phyloP scores from a whole-genome alignment of 306 rosid genomes.

The Carpinus viminea region DNA sequence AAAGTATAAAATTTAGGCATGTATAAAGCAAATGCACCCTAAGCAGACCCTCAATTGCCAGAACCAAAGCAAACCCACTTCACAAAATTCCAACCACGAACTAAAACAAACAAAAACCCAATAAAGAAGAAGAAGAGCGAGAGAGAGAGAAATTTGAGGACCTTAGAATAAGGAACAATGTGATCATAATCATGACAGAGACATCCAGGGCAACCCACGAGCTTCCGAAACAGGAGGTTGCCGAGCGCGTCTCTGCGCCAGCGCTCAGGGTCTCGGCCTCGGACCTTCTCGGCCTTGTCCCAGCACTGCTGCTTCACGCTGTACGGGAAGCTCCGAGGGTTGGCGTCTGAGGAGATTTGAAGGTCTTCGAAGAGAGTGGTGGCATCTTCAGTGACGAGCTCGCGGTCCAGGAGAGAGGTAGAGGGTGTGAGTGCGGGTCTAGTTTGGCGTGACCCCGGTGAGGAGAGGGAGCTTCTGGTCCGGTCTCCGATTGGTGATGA shows the following conservation, averaged over 20 bases:
- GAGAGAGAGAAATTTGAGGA: not conserved
- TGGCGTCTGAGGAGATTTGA: conserved; percentile 28
- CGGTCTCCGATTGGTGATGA: conserved; percentile 63
- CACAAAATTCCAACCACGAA: conserved; percentile 3
- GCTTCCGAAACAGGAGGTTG: conserved; percentile 78
- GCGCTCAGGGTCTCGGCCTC: conserved; percentile 87
- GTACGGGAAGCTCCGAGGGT: conserved; percentile 75
- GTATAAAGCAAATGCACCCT: not conserved
- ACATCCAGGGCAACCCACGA: conserved; percentile 89
- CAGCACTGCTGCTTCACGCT: conserved; percentile 82
- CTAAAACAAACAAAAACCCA: not conserved
- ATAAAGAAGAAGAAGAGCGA: not conserved
- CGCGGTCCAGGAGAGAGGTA: conserved; percentile 38
- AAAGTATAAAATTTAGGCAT: not conserved
- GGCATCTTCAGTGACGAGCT: conserved; percentile 25
- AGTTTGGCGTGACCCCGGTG: conserved; percentile 22
- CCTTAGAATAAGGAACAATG: conserved; percentile 89
- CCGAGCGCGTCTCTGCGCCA: conserved; percentile 92
- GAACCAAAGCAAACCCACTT: conserved; percentile 12
- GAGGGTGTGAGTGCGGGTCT: conserved; percentile 34
- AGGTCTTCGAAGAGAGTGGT: conserved; percentile 38
- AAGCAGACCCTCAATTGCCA: not conserved
- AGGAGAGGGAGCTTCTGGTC: conserved; percentile 36
- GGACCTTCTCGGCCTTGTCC: conserved; percentile 83
- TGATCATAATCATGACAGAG: conserved; percentile 92